These are phyloP conservation scores for Aspergillus sp. DNA, from an alignment of 2,329 filamentous ascomycete genomes.

Conservation along the genomic window DNA sequence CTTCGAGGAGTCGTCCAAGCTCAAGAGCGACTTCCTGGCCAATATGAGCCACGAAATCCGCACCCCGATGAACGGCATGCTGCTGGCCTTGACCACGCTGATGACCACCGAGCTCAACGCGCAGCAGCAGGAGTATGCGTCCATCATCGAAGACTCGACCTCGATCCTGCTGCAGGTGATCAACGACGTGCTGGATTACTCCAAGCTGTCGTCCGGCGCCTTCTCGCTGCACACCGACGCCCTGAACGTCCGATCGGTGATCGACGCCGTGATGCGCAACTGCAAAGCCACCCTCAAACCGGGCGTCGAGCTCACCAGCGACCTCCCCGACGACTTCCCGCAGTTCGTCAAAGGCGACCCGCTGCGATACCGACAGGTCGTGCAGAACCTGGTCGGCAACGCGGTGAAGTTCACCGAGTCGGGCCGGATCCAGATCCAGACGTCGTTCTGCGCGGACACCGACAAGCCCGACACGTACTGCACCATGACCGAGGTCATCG, in stretches of 20 bases:
- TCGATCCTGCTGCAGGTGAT: constrained; percentile 53
- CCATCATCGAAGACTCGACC: constrained; percentile 53
- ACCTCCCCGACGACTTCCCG: constrained; percentile 42
- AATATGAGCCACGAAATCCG: constrained; percentile 59
- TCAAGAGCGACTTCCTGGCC: constrained; percentile 55
- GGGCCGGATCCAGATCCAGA: constrained; percentile 44
- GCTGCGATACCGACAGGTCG: constrained; percentile 52
- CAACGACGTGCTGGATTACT: constrained; percentile 60
- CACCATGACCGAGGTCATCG: constrained; percentile 46
- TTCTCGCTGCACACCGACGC: constrained; percentile 50
- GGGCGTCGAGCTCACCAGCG: constrained; percentile 40
- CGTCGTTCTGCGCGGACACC: constrained; percentile 36
- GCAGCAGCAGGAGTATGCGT: constrained; percentile 49
- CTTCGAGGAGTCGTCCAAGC: constrained; percentile 54
- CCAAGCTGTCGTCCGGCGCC: constrained; percentile 52
- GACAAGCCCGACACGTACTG: constrained; percentile 32
- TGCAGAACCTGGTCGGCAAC: constrained; percentile 56
- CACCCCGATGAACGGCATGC: constrained; percentile 57
- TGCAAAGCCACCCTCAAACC: constrained; percentile 42
- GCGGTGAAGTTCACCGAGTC: constrained; percentile 55
- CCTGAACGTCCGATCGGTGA: constrained; percentile 39
- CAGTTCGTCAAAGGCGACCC: constrained; percentile 48
- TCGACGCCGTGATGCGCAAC: constrained; percentile 45
- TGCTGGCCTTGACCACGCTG: constrained; percentile 51
- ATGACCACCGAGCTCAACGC: constrained; percentile 46